Evolutionary conservation across 805 yeast species (phyloP), one percentile per base, ranked within the genome.

Genomic region (Brettanomyces anomalus): DNA sequence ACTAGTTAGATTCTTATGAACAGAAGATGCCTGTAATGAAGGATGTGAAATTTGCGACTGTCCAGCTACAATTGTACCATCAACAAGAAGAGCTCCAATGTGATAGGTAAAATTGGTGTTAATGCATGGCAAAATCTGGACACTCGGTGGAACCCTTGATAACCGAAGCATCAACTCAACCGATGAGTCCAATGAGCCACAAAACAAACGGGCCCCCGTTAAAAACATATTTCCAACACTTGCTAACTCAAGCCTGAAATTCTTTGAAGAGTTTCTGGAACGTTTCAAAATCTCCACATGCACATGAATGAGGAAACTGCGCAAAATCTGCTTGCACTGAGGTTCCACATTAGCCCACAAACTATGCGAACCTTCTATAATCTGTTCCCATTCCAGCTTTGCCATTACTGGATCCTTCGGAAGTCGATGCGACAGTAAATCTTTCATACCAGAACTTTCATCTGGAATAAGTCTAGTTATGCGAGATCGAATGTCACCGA

Each of bases 41-140:
- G 97, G 97, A 61, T 89, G 97, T 2, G 96, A 86, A 10, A 89
- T 89, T 56, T 88, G 95, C 3, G 90, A 81, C 59, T 89, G 97
- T 11, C 97, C 97, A 0, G 89, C 82, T 31, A 89, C 80, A 2
- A 82, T 67, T 4, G 72, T 67, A 3, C 94, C 95, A 59, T 85
- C 75, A 30, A 66, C 64, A 36, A 89, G 66, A 24, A 73, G 51
- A 0, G 96, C 96, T 40, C 90, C 79, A 21, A 89, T 87, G 54
- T 88, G 95, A 50, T 86, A 85, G 14, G 89, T 79, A 64, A 84
- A 85, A 52, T 82, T 85, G 7, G 95, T 84, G 54, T 84, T 86
- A 33, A 88, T 66, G 47, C 95, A 87, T 0, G 96, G 95, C 5
- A 85, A 58, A 2, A 88, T 86, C 35, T 74, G 68, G 3, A 72